Conservation (phyloP, 805 yeast species). For the Saccharomyces kudriavzevii region DNA sequence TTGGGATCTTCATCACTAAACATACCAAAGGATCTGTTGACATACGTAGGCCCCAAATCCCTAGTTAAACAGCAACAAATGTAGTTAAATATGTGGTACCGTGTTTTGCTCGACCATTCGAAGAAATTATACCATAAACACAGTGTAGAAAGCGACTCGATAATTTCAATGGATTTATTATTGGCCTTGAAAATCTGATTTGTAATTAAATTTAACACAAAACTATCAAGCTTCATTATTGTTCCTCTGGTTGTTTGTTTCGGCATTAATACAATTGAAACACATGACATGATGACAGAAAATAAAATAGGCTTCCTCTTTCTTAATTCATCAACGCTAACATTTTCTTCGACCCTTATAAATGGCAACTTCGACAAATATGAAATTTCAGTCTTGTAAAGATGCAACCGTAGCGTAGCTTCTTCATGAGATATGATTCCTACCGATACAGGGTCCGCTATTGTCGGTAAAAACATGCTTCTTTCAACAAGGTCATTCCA, state of each 20-base stretch:
- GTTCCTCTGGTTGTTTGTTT: constrained; percentile 31
- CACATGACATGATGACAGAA: constrained; percentile 54
- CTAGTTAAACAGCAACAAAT: constrained; percentile 60
- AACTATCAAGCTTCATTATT: constrained; percentile 43
- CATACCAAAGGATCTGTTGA: constrained; percentile 33
- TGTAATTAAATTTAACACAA: constrained; percentile 42
- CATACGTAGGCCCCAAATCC: constrained; percentile 65
- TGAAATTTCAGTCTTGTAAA: constrained; percentile 43
- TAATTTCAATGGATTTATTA: constrained; percentile 57
- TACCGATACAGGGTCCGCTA: constrained; percentile 46
- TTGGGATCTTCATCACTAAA: constrained; percentile 16
- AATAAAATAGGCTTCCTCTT: constrained; percentile 52
- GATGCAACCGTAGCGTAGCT: constrained; percentile 44
- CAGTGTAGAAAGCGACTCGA: constrained; percentile 53
- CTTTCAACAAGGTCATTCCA: constrained; percentile 40
- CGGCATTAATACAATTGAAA: constrained; percentile 38
- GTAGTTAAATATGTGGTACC: constrained; percentile 61
- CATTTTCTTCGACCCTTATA: constrained; percentile 42
- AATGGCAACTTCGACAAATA: constrained; percentile 41
- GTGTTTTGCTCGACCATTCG: constrained; percentile 70
- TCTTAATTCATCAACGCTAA: constrained; percentile 42
- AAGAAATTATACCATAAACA: constrained; percentile 80
- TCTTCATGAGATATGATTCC: constrained; percentile 54
- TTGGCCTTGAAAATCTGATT: constrained; percentile 64
- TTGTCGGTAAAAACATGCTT: constrained; percentile 36